These are phyloP conservation scores for Alternaria atra DNA, from an alignment of 2,329 filamentous ascomycete species.

Conservation along the genomic window DNA sequence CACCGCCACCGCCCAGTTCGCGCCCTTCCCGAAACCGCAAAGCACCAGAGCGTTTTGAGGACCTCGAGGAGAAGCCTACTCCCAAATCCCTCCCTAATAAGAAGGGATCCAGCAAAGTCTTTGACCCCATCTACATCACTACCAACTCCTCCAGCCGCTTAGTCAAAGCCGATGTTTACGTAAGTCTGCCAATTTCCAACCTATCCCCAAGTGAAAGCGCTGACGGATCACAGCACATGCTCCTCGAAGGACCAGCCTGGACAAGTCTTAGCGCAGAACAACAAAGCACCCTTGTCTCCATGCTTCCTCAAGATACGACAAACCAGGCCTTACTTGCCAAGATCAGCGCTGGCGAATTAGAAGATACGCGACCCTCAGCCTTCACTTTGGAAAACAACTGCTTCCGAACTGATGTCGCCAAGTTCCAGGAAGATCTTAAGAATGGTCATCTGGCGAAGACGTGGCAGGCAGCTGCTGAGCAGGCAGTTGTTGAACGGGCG, in stretches of 20 bases:
- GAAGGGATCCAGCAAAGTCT: slow-evolving; percentile 31
- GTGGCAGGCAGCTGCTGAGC: slow-evolving; percentile 65
- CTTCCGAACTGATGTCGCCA: slow-evolving; percentile 63
- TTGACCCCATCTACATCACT: slow-evolving; percentile 43
- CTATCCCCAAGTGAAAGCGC: neutral
- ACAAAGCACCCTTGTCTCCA: slow-evolving; percentile 31
- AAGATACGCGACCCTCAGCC: slow-evolving; percentile 32
- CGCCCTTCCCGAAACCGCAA: slow-evolving; percentile 41
- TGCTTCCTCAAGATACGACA: slow-evolving; percentile 30
- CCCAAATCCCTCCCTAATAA: slow-evolving; percentile 18
- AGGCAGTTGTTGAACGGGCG: slow-evolving; percentile 62
- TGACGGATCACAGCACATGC: slow-evolving; percentile 36
- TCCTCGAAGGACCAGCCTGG: slow-evolving; percentile 44
- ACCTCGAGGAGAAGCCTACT: slow-evolving; percentile 17
- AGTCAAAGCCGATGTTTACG: slow-evolving; percentile 44
- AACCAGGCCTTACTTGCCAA: slow-evolving; percentile 27
- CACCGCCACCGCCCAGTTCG: slow-evolving; percentile 19
- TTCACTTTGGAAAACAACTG: slow-evolving; percentile 49
- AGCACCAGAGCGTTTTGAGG: slow-evolving; percentile 36
- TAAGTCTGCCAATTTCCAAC: slow-evolving; percentile 5
- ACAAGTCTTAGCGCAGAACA: slow-evolving; percentile 34
- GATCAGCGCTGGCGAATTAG: slow-evolving; percentile 24
- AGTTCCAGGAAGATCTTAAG: slow-evolving; percentile 65
- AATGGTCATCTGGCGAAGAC: slow-evolving; percentile 65
- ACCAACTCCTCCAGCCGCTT: slow-evolving; percentile 44